These are phyloP conservation scores for Paratinospora sagittata DNA, from an alignment of 164 flowering plant genomes.

Conservation along the genomic window DNA sequence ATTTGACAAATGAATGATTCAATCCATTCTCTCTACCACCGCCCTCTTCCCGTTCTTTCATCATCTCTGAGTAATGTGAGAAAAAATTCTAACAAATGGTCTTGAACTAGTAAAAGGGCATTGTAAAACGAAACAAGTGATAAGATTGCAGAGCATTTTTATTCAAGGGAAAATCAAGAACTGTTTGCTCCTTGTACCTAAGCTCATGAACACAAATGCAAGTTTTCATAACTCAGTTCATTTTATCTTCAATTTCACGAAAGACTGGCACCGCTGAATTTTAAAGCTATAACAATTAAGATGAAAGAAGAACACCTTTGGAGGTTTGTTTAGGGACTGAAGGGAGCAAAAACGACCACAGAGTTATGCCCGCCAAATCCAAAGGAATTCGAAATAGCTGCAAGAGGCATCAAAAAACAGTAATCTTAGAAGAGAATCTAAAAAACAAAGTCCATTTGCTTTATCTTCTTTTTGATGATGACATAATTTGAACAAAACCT, in stretches of 20 bases:
- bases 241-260: background rate
- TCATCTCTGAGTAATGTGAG: background rate
- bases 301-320: background rate
- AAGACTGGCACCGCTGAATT: background rate
- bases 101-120: background rate
- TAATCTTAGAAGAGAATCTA: background rate
- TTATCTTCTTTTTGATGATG: background rate
- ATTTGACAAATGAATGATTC: too few species aligned
- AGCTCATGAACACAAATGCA: background rate
- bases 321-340: slow-evolving; percentile 30
- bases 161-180: background rate
- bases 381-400: slow-evolving; percentile 66
- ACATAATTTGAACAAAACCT: background rate
- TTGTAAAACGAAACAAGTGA: background rate
- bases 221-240: background rate
- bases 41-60: too few species aligned
- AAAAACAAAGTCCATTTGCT: background rate
- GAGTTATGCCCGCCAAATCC: slow-evolving; percentile 75
- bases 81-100: background rate
- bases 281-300: background rate
- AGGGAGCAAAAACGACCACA: slow-evolving; percentile 66
- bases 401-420: slow-evolving; percentile 7
- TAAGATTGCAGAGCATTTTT: background rate
- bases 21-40: too few species aligned
- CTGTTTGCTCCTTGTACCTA: slow-evolving; percentile 1